Evolutionary conservation across 2,329 filamentous ascomycete species (phyloP), one percentile per base, ranked within the genome.

Genomic region (Helotiales sp.): DNA sequence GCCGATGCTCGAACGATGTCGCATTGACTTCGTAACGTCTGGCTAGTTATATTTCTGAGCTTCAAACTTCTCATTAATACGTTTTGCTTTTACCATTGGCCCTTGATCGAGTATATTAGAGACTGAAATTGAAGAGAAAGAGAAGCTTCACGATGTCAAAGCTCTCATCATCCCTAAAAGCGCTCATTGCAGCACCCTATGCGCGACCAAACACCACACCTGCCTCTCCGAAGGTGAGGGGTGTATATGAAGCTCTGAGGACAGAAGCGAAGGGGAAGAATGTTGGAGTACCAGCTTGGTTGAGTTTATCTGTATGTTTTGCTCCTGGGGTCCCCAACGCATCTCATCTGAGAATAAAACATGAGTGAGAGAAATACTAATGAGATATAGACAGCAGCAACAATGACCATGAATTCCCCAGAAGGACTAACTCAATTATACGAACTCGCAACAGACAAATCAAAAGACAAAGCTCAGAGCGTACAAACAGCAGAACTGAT

Each of bases 341-440:
- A 30, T 19, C 27, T 33, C 47, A 46, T 52, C 49, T 31, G 22
- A 33, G 22, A 31, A 22, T 6, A 1, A 27, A 10, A 24, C 7
- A 22, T 4, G 38, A 42, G 22, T 24, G 38, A 22, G 22, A 22
- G 3, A 48, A 5, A 3, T 10, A 6, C 63, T 67, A 49, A 64
- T 31, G 25, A 46, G 47, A 15, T 29, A 9, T 52, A 91, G 86
- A 88, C 90, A 0, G 91, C 90, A 30, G 87, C 90, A 17, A 91
- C 90, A 1, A 90, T 93, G 76, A 95, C 91, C 1, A 85, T 95
- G 78, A 95, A 96, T 77, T 92, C 90, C 1, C 90, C 90, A 24
- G 87, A 89, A 57, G 88, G 89, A 2, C 82, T 93, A 63, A 75
- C 83, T 3, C 74, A 81, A 22, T 81, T 93, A 12, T 65, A 63